These are phyloP conservation scores for Zymoseptoria ardabiliae DNA, from an alignment of 2,329 filamentous ascomycete genomes.

Conservation along the genomic window DNA sequence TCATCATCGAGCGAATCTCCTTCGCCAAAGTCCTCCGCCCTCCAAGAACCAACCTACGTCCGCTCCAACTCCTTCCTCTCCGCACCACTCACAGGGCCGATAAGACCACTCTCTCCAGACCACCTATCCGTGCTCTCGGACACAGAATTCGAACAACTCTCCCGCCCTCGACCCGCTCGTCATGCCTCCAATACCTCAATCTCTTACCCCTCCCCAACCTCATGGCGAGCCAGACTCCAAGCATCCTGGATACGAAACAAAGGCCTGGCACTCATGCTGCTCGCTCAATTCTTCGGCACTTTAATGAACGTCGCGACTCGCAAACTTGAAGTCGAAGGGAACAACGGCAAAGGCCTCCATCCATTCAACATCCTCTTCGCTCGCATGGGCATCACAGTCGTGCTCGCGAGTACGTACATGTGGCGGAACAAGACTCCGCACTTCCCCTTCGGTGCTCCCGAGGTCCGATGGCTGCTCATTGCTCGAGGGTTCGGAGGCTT, in stretches of 20 bases:
- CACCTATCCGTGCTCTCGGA: constrained; percentile 34
- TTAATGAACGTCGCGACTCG: constrained; percentile 80
- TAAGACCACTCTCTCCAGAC: constrained; percentile 37
- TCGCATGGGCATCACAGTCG: constrained; percentile 66
- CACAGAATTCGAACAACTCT: constrained; percentile 29
- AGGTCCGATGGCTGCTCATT: constrained; percentile 61
- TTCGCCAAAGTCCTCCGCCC: constrained; percentile 4
- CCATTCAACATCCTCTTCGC: constrained; percentile 79
- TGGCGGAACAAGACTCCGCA: constrained; percentile 59
- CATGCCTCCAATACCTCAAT: not conserved
- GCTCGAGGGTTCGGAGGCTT: constrained; percentile 63
- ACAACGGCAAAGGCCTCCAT: constrained; percentile 64
- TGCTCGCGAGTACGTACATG: constrained; percentile 61
- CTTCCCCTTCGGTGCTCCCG: constrained; percentile 61
- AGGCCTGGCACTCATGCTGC: constrained; percentile 63
- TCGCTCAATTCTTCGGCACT: constrained; percentile 73
- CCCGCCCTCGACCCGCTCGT: constrained; percentile 7
- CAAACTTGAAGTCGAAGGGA: constrained; percentile 60
- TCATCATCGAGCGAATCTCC: not conserved
- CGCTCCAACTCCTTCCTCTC: constrained; percentile 19
- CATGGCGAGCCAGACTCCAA: constrained; percentile 17
- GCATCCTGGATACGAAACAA: constrained; percentile 59
- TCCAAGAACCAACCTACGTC: constrained; percentile 1
- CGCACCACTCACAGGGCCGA: constrained; percentile 21
- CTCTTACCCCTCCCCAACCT: not conserved